Base-by-base conservation (phyloP, 371 early-diverging fungal genomes). In the Choanephora cucurbitarum region DNA sequence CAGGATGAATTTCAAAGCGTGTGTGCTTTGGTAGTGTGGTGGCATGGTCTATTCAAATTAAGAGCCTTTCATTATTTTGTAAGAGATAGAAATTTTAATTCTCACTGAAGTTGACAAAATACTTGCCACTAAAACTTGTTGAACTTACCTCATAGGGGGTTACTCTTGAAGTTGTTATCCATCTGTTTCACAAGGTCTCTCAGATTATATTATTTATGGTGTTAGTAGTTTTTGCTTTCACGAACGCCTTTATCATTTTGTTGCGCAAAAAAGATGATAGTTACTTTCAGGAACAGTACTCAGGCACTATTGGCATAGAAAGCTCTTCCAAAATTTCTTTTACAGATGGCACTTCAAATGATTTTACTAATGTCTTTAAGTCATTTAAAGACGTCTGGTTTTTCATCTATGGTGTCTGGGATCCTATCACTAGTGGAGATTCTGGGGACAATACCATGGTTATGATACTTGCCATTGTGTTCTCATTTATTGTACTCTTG, bases 371-470 rank as follows among this genome's bases (percentile, higher is more conserved):
- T 11, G 14, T 41, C 2, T 60, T 55, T 17, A 55, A 43, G n/a
- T 31, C 55, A 2, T 49, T 60, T 17, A 19, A 32, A 0, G 31
- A 37, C 10, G 37, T 60, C 10, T 60, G 60, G 60, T 50, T 55
- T 18, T 55, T 60, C 13, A 44, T 60, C n/a, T 55, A 19, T 49
- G 60, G 60, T 21, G 31, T 60, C 0, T 60, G 54, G 54, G 60
- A 60, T 44, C 49, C 60, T 23, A 44, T 60, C 5, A 49, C 14
- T 11, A 37, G 23, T 15, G 60, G 60, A 4, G 44, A 54, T 11
- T 55, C 55, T 24, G 60, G 44, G 13, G 60, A 60, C 40, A 44
- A 54, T 32, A 43, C 13, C 5, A 49, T 60, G 49, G 34, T 49
- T 1, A 18, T 55, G 11, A 19, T 49, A 5, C 34, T 60, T 2